Percentiles rank a stretch among this genome's conserved stretches.
Evolutionary conservation across 352 stramenopile species (phyloP).

Genomic region (Pythium inflatum): DNA sequence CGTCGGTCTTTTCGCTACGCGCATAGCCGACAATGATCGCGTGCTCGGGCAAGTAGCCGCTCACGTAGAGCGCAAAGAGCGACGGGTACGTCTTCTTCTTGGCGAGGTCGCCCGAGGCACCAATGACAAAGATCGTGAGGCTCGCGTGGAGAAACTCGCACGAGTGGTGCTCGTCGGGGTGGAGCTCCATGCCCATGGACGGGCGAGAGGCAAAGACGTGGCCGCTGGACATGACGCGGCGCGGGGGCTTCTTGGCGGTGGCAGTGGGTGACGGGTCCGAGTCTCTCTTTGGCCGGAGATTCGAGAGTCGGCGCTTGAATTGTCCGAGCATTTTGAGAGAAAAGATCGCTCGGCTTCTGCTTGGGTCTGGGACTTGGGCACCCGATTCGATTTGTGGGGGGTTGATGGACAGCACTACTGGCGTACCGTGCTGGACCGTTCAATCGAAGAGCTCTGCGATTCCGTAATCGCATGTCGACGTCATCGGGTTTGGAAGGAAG

Average conservation of each 20-base stretch:
- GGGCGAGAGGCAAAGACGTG: background rate
- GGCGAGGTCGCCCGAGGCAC: constrained; percentile 86
- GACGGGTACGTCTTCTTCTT: constrained; percentile 94
- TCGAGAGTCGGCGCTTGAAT: constrained; percentile 29
- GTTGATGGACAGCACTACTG: background rate
- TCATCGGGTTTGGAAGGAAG: constrained; percentile 5
- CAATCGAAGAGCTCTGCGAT: background rate
- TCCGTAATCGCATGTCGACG: constrained; percentile 22
- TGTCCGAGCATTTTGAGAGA: constrained; percentile 12
- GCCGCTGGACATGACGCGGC: constrained; percentile 22
- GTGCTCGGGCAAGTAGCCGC: constrained; percentile 81
- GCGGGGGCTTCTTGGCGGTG: constrained; percentile 3
- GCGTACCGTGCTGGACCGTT: constrained; percentile 13
- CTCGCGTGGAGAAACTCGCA: constrained; percentile 73
- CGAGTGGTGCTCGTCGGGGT: constrained; percentile 55
- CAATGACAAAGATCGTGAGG: constrained; percentile 86
- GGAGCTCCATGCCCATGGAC: constrained; percentile 30
- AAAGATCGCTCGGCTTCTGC: constrained; percentile 19
- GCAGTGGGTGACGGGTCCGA: background rate
- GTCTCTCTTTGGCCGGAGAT: constrained; percentile 26
- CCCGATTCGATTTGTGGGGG: background rate
- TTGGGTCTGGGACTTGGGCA: too few species aligned
- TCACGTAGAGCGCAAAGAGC: constrained; percentile 85
- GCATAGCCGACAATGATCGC: constrained; percentile 89
- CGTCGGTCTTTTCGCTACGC: constrained; percentile 75